A percentile compares a stretch with the other conserved stretches of the same genome.
phyloP scores from a whole-genome alignment of 306 rosid species.

The Boehmeria nivea region DNA sequence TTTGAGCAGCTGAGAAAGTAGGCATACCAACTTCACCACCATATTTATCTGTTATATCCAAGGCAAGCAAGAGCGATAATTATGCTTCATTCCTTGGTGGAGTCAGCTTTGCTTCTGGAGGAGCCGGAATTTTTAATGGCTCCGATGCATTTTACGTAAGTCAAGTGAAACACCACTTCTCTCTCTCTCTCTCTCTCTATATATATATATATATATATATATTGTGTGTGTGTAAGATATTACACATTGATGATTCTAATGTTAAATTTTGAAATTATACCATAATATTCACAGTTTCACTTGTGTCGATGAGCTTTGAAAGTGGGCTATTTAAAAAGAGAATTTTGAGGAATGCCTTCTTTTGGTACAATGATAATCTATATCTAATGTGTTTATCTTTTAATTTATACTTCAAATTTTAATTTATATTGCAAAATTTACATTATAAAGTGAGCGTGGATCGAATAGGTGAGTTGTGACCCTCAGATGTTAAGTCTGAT shows the following conservation, averaged over 20 bases:
- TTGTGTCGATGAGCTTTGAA: too few species aligned
- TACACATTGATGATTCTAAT: too few species aligned
- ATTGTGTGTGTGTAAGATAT: too few species aligned
- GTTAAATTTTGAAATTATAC: too few species aligned
- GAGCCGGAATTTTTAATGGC: slow-evolving; percentile 83
- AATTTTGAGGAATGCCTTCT: too few species aligned
- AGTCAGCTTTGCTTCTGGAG: slow-evolving; percentile 82
- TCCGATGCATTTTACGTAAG: slow-evolving; percentile 49
- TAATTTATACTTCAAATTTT: too few species aligned
- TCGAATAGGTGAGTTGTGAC: slow-evolving; percentile 29
- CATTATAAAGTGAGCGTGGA: slow-evolving; percentile 24
- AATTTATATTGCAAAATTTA: neutral
- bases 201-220: neutral
- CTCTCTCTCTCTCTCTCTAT: too few species aligned
- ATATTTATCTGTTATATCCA: slow-evolving; percentile 47
- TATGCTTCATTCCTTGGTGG: slow-evolving; percentile 41
- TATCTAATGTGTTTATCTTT: too few species aligned
- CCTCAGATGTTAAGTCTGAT: slow-evolving; percentile 34
- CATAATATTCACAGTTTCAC: too few species aligned
- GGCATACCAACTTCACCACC: slow-evolving; percentile 66
- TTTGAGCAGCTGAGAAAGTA: slow-evolving; percentile 60
- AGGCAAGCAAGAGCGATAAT: slow-evolving; percentile 30
- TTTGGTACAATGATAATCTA: too few species aligned
- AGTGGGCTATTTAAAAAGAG: too few species aligned
- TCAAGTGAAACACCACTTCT: too few species aligned